Evolutionary conservation across 129 eudicot genomes (phyloP).

Genomic region (Flaveria trinervia): DNA sequence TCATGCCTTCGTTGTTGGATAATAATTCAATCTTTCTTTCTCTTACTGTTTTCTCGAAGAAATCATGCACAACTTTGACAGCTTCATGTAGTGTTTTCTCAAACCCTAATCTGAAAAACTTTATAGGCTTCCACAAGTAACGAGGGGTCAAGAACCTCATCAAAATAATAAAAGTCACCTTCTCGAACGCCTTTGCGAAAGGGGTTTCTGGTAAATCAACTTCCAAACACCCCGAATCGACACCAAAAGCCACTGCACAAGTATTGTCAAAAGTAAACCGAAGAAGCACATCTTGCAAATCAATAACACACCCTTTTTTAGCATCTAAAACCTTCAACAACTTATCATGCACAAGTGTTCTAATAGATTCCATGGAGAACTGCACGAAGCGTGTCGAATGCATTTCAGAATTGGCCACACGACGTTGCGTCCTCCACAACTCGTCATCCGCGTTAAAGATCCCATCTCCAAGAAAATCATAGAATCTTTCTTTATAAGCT

Average conservation of each 20-base stretch:
- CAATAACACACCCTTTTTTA: constrained; percentile 38
- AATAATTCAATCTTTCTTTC: constrained; percentile 49
- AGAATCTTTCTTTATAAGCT: constrained; percentile 49
- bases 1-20: constrained; percentile 19
- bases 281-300: constrained; percentile 65
- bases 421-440: constrained; percentile 54
- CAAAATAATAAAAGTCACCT: constrained; percentile 51
- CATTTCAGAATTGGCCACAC: constrained; percentile 61
- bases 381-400: constrained; percentile 45
- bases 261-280: constrained; percentile 66
- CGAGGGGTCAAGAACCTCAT: constrained; percentile 54
- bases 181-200: constrained; percentile 64
- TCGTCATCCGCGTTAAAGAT: constrained; percentile 63
- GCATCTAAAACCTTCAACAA: constrained; percentile 42
- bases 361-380: constrained; percentile 35
- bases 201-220: constrained; percentile 50
- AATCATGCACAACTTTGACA: constrained; percentile 50
- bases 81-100: constrained; percentile 51
- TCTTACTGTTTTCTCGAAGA: constrained; percentile 49
- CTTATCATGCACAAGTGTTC: constrained; percentile 46
- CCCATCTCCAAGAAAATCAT: constrained; percentile 67
- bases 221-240: constrained; percentile 58
- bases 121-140: constrained; percentile 58
- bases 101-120: constrained; percentile 46
- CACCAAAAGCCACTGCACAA: constrained; percentile 62